Percentiles rank a stretch among this genome's conserved stretches.
These are phyloP conservation scores for Monsonia emarginata DNA, from an alignment of 441 rosid genomes.

Conservation along the genomic window DNA sequence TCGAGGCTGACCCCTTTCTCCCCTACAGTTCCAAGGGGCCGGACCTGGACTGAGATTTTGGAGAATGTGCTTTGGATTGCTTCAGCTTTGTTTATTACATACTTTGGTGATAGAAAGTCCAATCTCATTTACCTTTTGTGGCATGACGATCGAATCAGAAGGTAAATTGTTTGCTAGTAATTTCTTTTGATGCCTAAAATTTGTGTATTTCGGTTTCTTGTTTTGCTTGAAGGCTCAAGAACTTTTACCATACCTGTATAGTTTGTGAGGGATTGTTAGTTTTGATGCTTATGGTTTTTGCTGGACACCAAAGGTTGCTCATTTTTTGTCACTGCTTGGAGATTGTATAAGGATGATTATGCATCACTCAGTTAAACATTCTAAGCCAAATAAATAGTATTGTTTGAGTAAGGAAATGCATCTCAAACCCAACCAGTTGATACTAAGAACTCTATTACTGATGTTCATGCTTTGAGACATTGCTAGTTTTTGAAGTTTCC, in stretches of 20 bases:
- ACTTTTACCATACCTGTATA: not conserved
- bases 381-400: not conserved
- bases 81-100: conserved; percentile 60
- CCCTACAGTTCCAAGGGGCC: conserved; percentile 28
- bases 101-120: conserved; percentile 69
- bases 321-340: not conserved
- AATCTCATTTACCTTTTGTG: conserved; percentile 59
- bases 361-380: not conserved
- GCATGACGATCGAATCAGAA: conserved; percentile 68
- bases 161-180: conserved; percentile 29
- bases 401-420: not conserved
- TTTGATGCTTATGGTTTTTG: not conserved
- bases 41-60: conserved; percentile 60
- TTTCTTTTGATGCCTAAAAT: not conserved
- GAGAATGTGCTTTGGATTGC: conserved; percentile 82
- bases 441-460: not conserved
- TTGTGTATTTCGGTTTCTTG: not conserved
- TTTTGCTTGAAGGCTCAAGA: not conserved
- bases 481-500: not conserved
- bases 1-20: conserved; percentile 55
- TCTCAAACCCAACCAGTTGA: not conserved
- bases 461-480: not conserved
- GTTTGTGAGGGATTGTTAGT: not conserved
- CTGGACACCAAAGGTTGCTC: not conserved
- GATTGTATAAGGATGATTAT: not conserved